Percentiles rank a stretch among this genome's conserved stretches.
These are phyloP conservation scores for Vitis hybrid DNA, from an alignment of 177 flowering plant species.

Conservation along the genomic window DNA sequence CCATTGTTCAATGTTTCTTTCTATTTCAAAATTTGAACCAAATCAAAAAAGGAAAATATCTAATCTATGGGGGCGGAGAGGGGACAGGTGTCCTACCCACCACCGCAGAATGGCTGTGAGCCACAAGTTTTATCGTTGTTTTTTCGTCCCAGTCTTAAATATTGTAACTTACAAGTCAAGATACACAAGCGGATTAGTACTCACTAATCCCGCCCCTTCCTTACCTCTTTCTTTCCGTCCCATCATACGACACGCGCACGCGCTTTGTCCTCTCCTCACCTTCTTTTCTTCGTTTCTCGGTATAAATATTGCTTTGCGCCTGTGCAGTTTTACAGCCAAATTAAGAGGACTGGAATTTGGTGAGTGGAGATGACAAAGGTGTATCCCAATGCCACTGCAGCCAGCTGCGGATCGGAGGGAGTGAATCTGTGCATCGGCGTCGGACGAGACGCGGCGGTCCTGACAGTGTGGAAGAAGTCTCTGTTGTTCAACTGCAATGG, in stretches of 20 bases:
- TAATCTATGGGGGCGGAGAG: background rate
- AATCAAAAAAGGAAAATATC: background rate
- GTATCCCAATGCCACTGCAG: constrained; percentile 33
- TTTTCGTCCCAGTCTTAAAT: background rate
- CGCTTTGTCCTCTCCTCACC: background rate
- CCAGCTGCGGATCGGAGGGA: background rate
- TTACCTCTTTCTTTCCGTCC: background rate
- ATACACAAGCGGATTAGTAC: background rate
- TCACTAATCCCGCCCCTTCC: too few species aligned
- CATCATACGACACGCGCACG: too few species aligned
- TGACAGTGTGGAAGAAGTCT: constrained; percentile 92
- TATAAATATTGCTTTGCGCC: too few species aligned
- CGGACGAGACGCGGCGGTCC: constrained; percentile 10
- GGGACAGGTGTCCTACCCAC: background rate
- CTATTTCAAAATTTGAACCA: too few species aligned
- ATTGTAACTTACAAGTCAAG: constrained; percentile 16
- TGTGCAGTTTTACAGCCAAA: too few species aligned
- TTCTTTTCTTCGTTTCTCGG: background rate
- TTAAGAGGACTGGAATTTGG: background rate
- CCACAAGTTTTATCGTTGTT: constrained; percentile 14
- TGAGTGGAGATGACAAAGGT: constrained; percentile 42
- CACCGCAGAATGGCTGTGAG: constrained; percentile 24
- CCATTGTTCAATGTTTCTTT: too few species aligned
- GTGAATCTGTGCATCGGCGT: background rate
- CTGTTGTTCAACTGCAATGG: constrained; percentile 75